Conservation (phyloP, 495 filamentous ascomycete species). For the Lineolata rhizophorae region DNA sequence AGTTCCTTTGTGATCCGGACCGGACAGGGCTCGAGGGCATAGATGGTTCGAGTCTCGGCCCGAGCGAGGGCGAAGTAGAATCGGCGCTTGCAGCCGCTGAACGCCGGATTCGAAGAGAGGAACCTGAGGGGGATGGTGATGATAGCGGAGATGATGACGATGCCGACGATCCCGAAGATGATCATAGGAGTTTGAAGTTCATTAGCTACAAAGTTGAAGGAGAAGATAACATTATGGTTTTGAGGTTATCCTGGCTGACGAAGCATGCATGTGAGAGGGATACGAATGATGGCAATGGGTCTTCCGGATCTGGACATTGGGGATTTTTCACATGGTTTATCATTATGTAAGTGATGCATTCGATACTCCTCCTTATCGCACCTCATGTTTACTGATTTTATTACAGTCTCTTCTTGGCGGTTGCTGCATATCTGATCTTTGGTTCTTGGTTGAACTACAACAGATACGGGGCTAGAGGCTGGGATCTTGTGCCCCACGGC, state of each 20-base stretch:
- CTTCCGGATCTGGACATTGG: slow-evolving; percentile 28
- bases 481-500: slow-evolving; percentile 85
- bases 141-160: slow-evolving; percentile 18
- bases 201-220: slow-evolving; percentile 37
- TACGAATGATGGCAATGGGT: slow-evolving; percentile 22
- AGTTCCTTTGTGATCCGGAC: slow-evolving; percentile 59
- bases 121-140: slow-evolving; percentile 15
- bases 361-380: neutral
- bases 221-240: slow-evolving; percentile 25
- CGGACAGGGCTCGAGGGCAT: slow-evolving; percentile 43
- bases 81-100: slow-evolving; percentile 9
- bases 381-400: too few relatives aligned
- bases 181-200: slow-evolving; percentile 42
- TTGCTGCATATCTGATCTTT: slow-evolving; percentile 87
- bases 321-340: slow-evolving; percentile 97
- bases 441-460: slow-evolving; percentile 98
- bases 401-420: slow-evolving; percentile 55
- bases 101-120: too few relatives aligned
- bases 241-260: slow-evolving; percentile 66
- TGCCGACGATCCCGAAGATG: slow-evolving; percentile 13
- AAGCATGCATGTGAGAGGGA: slow-evolving; percentile 66
- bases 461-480: slow-evolving; percentile 81
- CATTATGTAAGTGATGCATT: slow-evolving; percentile 51
- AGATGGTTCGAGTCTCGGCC: slow-evolving; percentile 22
- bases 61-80: slow-evolving; percentile 8